phyloP scores from a whole-genome alignment of 78 protist species.

The Pelomyxa schiedti region DNA sequence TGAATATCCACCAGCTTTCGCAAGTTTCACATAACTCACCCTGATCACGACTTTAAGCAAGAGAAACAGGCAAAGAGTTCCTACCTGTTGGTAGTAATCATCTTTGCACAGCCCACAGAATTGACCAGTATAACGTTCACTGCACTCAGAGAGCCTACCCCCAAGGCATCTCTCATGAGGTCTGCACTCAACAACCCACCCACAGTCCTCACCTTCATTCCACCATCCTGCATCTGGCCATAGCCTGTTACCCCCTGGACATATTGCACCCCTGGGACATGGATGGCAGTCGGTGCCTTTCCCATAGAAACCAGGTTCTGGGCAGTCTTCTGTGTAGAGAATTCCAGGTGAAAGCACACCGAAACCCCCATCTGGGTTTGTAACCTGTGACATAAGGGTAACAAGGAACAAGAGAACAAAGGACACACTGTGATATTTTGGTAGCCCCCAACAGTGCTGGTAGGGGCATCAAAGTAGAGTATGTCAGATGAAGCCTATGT shows the following conservation, averaged over 20 bases:
- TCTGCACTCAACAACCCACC: neutral
- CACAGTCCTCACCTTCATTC: neutral
- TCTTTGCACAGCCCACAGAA: neutral
- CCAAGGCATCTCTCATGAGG: neutral
- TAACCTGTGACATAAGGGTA: too few species aligned
- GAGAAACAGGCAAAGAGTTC: neutral
- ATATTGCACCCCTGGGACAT: neutral
- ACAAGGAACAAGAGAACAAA: too few species aligned
- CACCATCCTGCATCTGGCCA: neutral
- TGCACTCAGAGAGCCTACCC: neutral
- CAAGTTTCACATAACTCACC: neutral
- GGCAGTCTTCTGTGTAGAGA: too few species aligned
- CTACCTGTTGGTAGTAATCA: neutral
- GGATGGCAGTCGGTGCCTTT: neutral
- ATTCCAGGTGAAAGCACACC: too few species aligned
- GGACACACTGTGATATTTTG: too few species aligned
- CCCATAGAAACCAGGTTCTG: neutral
- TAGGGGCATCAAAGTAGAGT: too few species aligned
- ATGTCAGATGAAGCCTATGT: too few species aligned
- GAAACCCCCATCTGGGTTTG: too few species aligned
- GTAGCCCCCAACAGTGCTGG: too few species aligned
- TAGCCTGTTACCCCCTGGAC: neutral
- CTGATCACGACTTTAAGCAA: neutral
- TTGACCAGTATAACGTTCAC: neutral
- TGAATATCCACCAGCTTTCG: neutral